A percentile compares a stretch with the other conserved stretches of the same genome.
phyloP scores from a whole-genome alignment of 192 early-diverging fungal species.

The Glomus cerebriforme region DNA sequence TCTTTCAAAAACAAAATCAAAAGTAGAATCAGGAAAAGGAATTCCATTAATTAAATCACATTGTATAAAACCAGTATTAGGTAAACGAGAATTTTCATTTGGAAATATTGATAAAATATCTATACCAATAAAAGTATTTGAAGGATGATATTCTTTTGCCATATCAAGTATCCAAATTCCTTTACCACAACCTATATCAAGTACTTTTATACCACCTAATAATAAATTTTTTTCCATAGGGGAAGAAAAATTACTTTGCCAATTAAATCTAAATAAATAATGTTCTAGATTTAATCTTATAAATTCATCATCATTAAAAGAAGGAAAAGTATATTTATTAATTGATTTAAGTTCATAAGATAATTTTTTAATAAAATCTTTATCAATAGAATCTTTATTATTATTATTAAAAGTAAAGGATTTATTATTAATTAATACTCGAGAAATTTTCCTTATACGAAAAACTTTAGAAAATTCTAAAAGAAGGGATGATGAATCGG shows the following conservation, averaged over 20 bases:
- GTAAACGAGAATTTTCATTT: constrained; percentile 36
- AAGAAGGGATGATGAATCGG: too few species aligned
- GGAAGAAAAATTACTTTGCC: constrained; percentile 7
- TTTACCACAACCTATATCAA: constrained; percentile 26
- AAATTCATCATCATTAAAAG: background rate
- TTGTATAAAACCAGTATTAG: constrained; percentile 43
- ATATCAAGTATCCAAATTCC: constrained; percentile 44
- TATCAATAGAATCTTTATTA: too few species aligned
- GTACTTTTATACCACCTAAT: background rate
- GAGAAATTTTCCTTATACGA: too few species aligned
- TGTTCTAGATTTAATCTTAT: constrained; percentile 2
- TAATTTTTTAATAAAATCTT: too few species aligned
- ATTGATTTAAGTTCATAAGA: too few species aligned
- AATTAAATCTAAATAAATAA: background rate
- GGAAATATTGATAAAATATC: constrained; percentile 46
- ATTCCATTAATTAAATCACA: constrained; percentile 41
- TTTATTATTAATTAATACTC: too few species aligned
- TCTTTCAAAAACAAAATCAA: constrained; percentile 45
- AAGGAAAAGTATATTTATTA: too few species aligned
- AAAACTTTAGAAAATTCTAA: too few species aligned
- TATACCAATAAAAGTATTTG: constrained; percentile 37
- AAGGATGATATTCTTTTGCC: constrained; percentile 38
- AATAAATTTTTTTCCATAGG: background rate
- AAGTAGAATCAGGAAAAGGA: constrained; percentile 43
- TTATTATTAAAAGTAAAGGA: too few species aligned